Evolutionary conservation across 2,329 filamentous ascomycete species (phyloP).

Genomic region (Pyricularia grisea): DNA sequence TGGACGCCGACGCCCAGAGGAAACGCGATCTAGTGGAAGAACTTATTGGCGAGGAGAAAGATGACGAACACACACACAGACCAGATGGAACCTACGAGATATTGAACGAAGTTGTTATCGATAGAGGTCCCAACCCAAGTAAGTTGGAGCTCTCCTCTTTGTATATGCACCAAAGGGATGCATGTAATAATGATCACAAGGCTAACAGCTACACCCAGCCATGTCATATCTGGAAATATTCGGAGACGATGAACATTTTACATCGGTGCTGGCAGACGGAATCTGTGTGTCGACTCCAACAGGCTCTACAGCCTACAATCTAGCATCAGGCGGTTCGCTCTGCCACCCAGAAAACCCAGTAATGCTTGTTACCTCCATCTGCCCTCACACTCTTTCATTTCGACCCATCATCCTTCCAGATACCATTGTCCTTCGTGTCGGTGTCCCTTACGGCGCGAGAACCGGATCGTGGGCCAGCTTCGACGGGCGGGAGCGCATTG

Average conservation of each 20-base stretch:
- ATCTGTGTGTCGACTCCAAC: slow-evolving; percentile 92
- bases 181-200: background rate
- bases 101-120: slow-evolving; percentile 92
- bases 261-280: slow-evolving; percentile 85
- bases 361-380: slow-evolving; percentile 89
- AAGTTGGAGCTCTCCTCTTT: slow-evolving; percentile 21
- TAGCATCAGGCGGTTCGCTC: slow-evolving; percentile 88
- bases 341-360: slow-evolving; percentile 96
- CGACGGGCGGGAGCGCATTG: slow-evolving; percentile 82
- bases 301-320: slow-evolving; percentile 89
- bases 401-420: slow-evolving; percentile 94
- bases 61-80: slow-evolving; percentile 74
- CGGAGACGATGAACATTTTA: slow-evolving; percentile 91
- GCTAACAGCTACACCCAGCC: slow-evolving; percentile 34
- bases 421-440: slow-evolving; percentile 85
- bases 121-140: slow-evolving; percentile 89
- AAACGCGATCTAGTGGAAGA: slow-evolving; percentile 72
- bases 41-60: slow-evolving; percentile 74
- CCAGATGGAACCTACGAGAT: slow-evolving; percentile 84
- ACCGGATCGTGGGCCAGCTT: slow-evolving; percentile 96
- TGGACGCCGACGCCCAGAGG: slow-evolving; percentile 3
- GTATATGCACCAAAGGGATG: no score
- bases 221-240: slow-evolving; percentile 92
- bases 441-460: slow-evolving; percentile 88
- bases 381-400: slow-evolving; percentile 90